These are phyloP conservation scores for Larix sibirica DNA, from an alignment of 83 land plant genomes.

Conservation along the genomic window DNA sequence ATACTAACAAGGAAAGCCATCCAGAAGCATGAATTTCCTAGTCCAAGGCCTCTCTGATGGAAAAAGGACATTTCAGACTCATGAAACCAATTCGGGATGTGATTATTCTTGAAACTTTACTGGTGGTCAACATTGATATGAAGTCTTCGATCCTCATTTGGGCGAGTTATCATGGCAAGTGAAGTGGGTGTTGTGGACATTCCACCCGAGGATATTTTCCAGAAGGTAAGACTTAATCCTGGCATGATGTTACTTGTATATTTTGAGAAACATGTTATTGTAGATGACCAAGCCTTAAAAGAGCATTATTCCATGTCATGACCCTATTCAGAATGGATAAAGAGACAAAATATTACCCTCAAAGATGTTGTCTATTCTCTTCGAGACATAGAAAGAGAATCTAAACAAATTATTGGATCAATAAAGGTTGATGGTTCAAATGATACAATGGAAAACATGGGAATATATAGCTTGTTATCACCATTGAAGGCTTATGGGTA, in stretches of 20 bases:
- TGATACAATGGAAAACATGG: slow-evolving; percentile 80
- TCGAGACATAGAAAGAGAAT: slow-evolving; percentile 44
- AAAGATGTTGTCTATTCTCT: slow-evolving; percentile 81
- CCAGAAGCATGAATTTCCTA: no score
- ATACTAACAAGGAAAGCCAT: no score
- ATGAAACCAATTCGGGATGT: no score
- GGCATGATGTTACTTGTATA: slow-evolving; percentile 99
- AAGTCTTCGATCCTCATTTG: slow-evolving; percentile 5
- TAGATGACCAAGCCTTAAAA: slow-evolving; percentile 94
- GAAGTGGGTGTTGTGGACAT: slow-evolving; percentile 99
- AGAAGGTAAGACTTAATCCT: slow-evolving; percentile 95
- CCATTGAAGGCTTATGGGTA: slow-evolving; percentile 99
- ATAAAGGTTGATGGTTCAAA: slow-evolving; percentile 44
- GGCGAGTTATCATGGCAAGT: slow-evolving; percentile 96
- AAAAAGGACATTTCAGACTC: no score
- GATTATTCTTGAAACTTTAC: no score
- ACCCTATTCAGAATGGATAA: slow-evolving; percentile 94
- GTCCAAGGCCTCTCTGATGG: no score
- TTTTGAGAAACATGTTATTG: slow-evolving; percentile 93
- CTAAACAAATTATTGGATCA: slow-evolving; percentile 68
- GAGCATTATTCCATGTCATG: slow-evolving; percentile 71
- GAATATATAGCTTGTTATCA: slow-evolving; percentile 80
- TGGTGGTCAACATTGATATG: no score
- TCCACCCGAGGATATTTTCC: slow-evolving; percentile 77
- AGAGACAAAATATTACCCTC: slow-evolving; percentile 78